Conservation (phyloP, 176 grass and related monocot genomes). For the Sorghum bicolor region DNA sequence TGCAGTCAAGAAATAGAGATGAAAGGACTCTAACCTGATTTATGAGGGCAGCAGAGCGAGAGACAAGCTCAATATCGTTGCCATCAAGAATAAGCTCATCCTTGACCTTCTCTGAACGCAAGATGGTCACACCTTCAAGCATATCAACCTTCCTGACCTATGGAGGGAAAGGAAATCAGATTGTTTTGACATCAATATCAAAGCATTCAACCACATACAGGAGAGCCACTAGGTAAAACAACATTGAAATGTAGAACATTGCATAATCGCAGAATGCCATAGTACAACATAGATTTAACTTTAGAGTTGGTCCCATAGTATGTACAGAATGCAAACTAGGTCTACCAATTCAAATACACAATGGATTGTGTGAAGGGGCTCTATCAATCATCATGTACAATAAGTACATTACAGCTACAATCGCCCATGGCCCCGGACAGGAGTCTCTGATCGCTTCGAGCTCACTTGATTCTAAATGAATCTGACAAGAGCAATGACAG, state of each 20-base stretch:
- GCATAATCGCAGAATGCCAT: too few relatives aligned
- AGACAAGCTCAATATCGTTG: constrained; percentile 82
- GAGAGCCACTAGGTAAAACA: too few relatives aligned
- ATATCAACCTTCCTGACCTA: constrained; percentile 88
- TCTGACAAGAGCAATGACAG: too few relatives aligned
- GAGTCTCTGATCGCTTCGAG: too few relatives aligned
- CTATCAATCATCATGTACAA: not conserved
- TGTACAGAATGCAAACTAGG: not conserved
- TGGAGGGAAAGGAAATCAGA: not conserved
- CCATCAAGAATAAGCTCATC: constrained; percentile 82
- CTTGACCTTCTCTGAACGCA: constrained; percentile 89
- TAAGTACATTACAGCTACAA: too few relatives aligned
- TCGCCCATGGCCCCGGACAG: too few relatives aligned
- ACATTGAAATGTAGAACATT: too few relatives aligned
- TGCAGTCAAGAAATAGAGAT: not conserved
- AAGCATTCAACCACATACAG: too few relatives aligned
- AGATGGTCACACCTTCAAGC: constrained; percentile 67
- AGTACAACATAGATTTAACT: too few relatives aligned
- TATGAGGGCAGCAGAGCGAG: constrained; percentile 35
- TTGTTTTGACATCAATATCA: not conserved
- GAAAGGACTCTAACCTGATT: not conserved
- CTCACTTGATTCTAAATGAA: too few relatives aligned
- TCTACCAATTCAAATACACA: not conserved
- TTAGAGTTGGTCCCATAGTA: not conserved
- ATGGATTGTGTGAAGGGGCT: too few relatives aligned